These are phyloP conservation scores for Pseudopediastrum boryanum DNA, from an alignment of 139 green algal genomes.

Conservation along the genomic window DNA sequence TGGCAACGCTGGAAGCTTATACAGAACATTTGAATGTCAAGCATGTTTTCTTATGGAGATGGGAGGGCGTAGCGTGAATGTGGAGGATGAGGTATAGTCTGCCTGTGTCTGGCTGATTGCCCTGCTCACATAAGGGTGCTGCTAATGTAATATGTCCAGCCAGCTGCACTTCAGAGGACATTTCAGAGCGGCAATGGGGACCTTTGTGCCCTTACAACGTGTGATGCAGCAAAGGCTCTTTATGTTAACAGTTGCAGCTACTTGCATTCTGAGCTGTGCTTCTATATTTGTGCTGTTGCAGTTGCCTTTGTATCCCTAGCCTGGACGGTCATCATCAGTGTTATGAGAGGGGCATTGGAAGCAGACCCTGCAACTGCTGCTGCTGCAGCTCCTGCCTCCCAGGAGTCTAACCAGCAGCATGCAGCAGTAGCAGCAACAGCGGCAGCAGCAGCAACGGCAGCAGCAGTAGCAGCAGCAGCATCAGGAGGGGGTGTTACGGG, in stretches of 20 bases:
- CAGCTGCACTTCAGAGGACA: too few relatives aligned
- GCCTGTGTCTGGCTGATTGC: too few relatives aligned
- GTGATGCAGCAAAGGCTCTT: too few relatives aligned
- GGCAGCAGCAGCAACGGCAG: background rate
- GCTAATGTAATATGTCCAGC: too few relatives aligned
- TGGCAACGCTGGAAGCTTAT: background rate
- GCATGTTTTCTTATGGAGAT: background rate
- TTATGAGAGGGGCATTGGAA: conserved; percentile 51
- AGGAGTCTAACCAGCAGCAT: background rate
- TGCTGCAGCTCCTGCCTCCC: conserved; percentile 19
- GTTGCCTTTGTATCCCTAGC: conserved; percentile 58
- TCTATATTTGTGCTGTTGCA: conserved; percentile 22
- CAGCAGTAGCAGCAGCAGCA: background rate
- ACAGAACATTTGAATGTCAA: background rate
- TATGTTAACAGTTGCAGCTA: too few relatives aligned
- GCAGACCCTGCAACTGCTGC: background rate
- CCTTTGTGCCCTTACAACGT: too few relatives aligned
- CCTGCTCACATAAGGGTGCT: too few relatives aligned
- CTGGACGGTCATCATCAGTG: conserved; percentile 56
- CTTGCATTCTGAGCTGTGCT: too few relatives aligned
- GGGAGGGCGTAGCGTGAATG: background rate
- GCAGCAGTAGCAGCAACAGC: conserved; percentile 23
- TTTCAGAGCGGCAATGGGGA: too few relatives aligned
- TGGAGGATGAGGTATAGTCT: too few relatives aligned
- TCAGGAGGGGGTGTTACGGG: background rate